Conservation (phyloP, 1,284 basidiomycete genomes). For the Ceratobasidium sp. region DNA sequence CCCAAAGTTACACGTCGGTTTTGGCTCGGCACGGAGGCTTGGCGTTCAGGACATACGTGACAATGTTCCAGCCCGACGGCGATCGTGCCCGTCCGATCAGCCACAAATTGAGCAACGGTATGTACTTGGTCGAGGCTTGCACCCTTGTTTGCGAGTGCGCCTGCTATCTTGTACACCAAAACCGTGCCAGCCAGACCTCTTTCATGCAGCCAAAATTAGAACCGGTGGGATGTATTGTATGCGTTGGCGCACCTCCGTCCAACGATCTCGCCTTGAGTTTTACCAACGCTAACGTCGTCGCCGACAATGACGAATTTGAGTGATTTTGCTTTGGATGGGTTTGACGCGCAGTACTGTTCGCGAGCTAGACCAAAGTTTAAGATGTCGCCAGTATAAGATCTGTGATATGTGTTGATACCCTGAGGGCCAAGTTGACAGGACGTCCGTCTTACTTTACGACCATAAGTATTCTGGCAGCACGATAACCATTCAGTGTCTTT, state of each 20-base stretch:
- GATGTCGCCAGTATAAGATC: constrained; percentile 89
- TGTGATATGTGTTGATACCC: constrained; percentile 46
- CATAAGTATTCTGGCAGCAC: constrained; percentile 67
- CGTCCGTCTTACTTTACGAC: constrained; percentile 85
- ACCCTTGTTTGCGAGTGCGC: constrained; percentile 78
- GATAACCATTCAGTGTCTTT: neutral
- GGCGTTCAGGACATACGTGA: constrained; percentile 60
- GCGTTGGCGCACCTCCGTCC: constrained; percentile 66
- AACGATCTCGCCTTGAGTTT: constrained; percentile 78
- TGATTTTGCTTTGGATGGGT: constrained; percentile 69
- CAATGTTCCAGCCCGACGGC: constrained; percentile 93
- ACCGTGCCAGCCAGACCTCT: constrained; percentile 90
- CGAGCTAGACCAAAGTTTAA: constrained; percentile 93
- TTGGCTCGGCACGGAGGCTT: neutral
- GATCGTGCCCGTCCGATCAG: constrained; percentile 76
- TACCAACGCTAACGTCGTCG: constrained; percentile 90
- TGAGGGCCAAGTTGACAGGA: neutral
- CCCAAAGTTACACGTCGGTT: neutral
- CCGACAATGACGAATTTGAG: constrained; percentile 87
- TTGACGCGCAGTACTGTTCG: constrained; percentile 76
- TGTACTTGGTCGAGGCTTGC: constrained; percentile 78
- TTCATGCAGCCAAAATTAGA: constrained; percentile 4
- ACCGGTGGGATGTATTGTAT: neutral
- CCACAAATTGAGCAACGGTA: constrained; percentile 70
- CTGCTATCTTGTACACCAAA: constrained; percentile 91